Conservation (phyloP, 306 rosid genomes). For the Trichosanthes cucumerina region DNA sequence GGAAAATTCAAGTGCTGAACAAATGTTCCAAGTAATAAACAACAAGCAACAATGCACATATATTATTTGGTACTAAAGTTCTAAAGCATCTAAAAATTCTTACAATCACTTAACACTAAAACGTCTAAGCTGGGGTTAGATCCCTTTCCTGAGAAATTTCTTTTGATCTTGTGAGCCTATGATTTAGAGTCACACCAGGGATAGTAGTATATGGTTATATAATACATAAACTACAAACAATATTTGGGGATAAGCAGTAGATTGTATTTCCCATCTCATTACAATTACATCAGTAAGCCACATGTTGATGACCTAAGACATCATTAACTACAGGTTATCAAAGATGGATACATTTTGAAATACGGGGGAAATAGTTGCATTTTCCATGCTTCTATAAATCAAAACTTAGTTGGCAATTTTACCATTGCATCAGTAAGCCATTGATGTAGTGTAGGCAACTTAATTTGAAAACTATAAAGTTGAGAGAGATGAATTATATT, state of each 20-base stretch:
- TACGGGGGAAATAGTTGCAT: not conserved
- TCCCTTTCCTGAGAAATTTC: not conserved
- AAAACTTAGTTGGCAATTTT: not conserved
- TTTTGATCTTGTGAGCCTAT: not conserved
- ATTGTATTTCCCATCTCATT: not conserved
- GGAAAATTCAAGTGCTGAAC: not conserved
- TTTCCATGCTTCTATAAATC: not conserved
- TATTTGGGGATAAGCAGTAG: not conserved
- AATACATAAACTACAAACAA: not conserved
- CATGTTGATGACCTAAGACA: not conserved
- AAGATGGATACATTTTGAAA: not conserved
- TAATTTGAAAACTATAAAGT: not conserved
- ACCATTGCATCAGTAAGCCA: not conserved
- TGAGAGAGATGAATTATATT: not conserved
- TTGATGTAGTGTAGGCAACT: no score
- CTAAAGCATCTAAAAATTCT: not conserved
- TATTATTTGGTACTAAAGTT: not conserved
- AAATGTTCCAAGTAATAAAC: not conserved
- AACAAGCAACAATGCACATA: not conserved
- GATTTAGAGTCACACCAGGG: not conserved
- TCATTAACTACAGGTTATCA: not conserved
- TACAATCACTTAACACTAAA: not conserved
- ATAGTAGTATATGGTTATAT: not conserved
- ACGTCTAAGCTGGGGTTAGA: not conserved
- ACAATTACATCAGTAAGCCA: not conserved